Base-by-base conservation (phyloP, 2,329 filamentous ascomycete species). In the Paracorniculantispora psalliotae region DNA sequence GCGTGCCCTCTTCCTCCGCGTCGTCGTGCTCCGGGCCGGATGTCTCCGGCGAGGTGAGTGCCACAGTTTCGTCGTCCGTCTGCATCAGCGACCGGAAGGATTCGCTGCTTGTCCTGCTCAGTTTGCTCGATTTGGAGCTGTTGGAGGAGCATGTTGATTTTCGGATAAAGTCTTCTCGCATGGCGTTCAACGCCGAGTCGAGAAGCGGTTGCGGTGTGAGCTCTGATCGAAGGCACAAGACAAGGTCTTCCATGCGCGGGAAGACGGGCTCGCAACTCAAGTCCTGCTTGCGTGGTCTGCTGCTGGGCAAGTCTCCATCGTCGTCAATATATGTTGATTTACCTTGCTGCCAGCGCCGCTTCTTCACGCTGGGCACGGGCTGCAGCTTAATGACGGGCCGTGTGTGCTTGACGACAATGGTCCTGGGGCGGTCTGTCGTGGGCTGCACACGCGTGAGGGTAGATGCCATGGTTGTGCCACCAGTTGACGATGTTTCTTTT, bases 161-260 rank as follows among this genome's bases (percentile, higher is more conserved):
- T 41, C 57, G 41, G 28, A 54, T 48, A 41, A 35, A 28, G n/a
- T 59, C 59, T 33, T 60, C 47, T 2, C 72, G 74, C 62, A 83
- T 81, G 1, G 77, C 75, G 28, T 72, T 69, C 33, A 85, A 71
- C 17, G 80, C 74, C 1, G 73, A 73, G 23, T 79, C 76, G 1
- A 86, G 68, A 0, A 79, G 65, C 2, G 67, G 61, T 60, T 81
- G 75, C 0, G 68, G 66, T 1, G 70, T 67, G 13, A 50, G 47
- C 2, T 77, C 76, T 9, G 77, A 74, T 15, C 76, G 79, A 58
- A 87, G 77, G 48, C 81, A 74, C 25, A 88, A 73, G 2, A 86
- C 75, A 1, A 86, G 66, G 61, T 87, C 81, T 64, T 87, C 85
- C 0, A 74, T 65, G 44, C 83, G 69, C 0, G 80, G 77, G 23